Base-by-base conservation (phyloP, 2,329 filamentous ascomycete genomes). In the Alternaria sp. region DNA sequence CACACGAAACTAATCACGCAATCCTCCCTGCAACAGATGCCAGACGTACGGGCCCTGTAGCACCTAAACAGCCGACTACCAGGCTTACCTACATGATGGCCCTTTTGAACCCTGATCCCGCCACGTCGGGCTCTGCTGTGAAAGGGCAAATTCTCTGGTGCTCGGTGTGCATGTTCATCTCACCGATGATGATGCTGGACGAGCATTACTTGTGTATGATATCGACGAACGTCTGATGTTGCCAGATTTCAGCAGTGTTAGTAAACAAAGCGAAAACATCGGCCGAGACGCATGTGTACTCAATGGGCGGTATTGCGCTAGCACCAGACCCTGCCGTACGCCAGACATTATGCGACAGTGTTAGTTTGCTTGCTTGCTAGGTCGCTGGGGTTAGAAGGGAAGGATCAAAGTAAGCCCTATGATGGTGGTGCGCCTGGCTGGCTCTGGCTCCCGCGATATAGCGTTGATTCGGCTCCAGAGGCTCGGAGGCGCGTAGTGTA, bases 291-390 rank as follows among this genome's bases (percentile, higher is more conserved):
- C 36, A 44, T 30, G 32, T 25, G 46, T 28, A 54, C 45, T 58
- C 57, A 52, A 60, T 56, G 10, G 26, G 45, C 67, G 68, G 66
- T 72, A 64, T 65, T 69, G 70, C 72, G 66, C 72, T 74, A 74
- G 68, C 66, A 55, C 55, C 54, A 55, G 49, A 26, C 52, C 47
- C 36, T 54, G 26, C 57, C 45, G 25, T 28, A 52, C 57, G 36
- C 23, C 49, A 57, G 55, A 57, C 32, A 28, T 55, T 30, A 46
- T 56, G 52, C 54, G 44, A 44, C 30, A 32, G 47, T 52, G 52
- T 45, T 59, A 62, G 59, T 54, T 59, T 62, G 21, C 57, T 58
- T 57, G 43, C 32, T 56, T 58, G 46, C 43, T 52, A 40, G 30
- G 47, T 57, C 45, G 57, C 50, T 49, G 55, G 55, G 49, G 51